Evolutionary conservation across 148 eudicot genomes (phyloP).

Genomic region (Selenicereus undatus): DNA sequence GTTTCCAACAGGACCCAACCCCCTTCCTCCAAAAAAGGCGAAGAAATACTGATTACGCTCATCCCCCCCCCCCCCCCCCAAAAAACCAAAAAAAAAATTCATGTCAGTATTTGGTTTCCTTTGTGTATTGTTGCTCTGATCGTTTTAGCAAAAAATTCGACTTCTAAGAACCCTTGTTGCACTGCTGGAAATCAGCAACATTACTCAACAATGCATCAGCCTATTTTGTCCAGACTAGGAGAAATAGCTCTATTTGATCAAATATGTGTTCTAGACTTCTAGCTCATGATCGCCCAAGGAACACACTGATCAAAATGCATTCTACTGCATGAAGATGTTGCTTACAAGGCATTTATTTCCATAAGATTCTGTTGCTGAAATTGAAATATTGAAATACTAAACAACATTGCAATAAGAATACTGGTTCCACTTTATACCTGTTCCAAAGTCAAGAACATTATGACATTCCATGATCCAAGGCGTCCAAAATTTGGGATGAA

Average conservation of each 20-base stretch:
- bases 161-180: too few relatives aligned
- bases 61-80: too few relatives aligned
- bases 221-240: background rate
- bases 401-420: background rate
- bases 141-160: too few relatives aligned
- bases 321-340: background rate
- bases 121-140: too few relatives aligned
- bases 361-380: background rate
- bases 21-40: too few relatives aligned
- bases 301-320: background rate
- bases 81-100: too few relatives aligned
- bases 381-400: background rate
- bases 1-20: too few relatives aligned
- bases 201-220: too few relatives aligned
- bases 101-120: too few relatives aligned
- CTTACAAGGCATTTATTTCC: background rate
- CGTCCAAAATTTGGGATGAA: slow-evolving; percentile 93
- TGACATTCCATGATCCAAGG: slow-evolving; percentile 96
- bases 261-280: background rate
- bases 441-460: slow-evolving; percentile 96
- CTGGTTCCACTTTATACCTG: slow-evolving; percentile 52
- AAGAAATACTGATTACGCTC: too few relatives aligned
- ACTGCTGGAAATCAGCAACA: too few relatives aligned
- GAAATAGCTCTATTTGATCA: background rate
- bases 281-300: background rate